Conservation (phyloP, 768 basidiomycete species). For the Boletus reticulatus region DNA sequence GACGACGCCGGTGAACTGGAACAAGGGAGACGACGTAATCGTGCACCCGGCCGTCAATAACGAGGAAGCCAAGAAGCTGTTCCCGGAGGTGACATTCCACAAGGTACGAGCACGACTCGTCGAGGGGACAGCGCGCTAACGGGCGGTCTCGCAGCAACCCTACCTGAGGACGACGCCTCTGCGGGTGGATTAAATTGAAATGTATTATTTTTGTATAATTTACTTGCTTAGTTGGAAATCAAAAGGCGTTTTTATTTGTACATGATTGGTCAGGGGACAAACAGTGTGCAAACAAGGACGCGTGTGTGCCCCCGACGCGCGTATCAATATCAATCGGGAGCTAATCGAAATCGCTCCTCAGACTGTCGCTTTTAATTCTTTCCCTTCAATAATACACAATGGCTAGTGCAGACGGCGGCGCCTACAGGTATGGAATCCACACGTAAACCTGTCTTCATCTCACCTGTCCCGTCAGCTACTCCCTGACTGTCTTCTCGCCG, state of each 20-base stretch:
- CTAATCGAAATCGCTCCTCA: conserved; percentile 18
- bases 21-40: conserved; percentile 90
- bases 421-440: conserved; percentile 55
- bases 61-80: conserved; percentile 89
- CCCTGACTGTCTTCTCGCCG: conserved; percentile 98
- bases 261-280: conserved; percentile 17
- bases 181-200: conserved; percentile 15
- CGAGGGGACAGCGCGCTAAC: not conserved
- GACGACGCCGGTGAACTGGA: conserved; percentile 95
- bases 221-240: too few relatives aligned
- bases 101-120: conserved; percentile 48
- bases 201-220: too few relatives aligned
- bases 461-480: conserved; percentile 64
- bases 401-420: conserved; percentile 81
- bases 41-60: conserved; percentile 80
- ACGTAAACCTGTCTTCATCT: conserved; percentile 20
- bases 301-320: conserved; percentile 26
- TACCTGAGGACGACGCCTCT: conserved; percentile 85
- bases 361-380: conserved; percentile 20
- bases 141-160: conserved; percentile 44
- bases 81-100: conserved; percentile 80
- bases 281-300: conserved; percentile 27
- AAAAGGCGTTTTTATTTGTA: conserved; percentile 11
- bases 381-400: conserved; percentile 37
- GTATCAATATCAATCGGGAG: conserved; percentile 19